A percentile compares a stretch with the other conserved stretches of the same genome.
phyloP scores from a whole-genome alignment of 192 early-diverging fungal species.

The Rhizoclosmatium sp. region DNA sequence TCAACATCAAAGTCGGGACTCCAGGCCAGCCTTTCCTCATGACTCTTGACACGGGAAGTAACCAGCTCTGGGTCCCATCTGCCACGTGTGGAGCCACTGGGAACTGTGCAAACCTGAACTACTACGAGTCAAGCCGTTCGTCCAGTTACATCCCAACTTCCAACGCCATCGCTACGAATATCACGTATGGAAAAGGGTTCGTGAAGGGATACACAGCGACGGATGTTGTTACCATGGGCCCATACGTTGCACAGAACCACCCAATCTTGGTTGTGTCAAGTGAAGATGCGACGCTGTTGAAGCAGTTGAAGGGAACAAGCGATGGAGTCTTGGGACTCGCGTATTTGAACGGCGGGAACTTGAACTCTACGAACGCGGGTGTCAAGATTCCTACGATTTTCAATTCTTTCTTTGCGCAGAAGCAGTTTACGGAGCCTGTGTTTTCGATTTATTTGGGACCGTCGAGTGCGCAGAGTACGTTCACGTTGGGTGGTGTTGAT shows the following conservation, averaged over 20 bases:
- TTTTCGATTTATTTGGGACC: not conserved
- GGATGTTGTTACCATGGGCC: not conserved
- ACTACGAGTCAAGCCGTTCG: not conserved
- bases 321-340: constrained; percentile 8
- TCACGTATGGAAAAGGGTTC: constrained; percentile 27
- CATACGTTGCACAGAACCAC: not conserved
- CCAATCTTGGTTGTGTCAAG: constrained; percentile 4
- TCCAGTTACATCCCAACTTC: not conserved
- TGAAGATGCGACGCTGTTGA: constrained; percentile 5
- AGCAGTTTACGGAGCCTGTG: constrained; percentile 1
- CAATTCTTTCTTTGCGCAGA: not conserved
- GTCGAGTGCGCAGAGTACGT: not conserved
- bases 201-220: not conserved
- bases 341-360: not conserved
- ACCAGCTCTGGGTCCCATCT: constrained; percentile 14
- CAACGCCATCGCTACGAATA: not conserved
- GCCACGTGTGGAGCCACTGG: not conserved
- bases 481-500: constrained; percentile 9
- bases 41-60: constrained; percentile 15
- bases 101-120: not conserved
- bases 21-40: not conserved
- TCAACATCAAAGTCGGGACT: constrained; percentile 10
- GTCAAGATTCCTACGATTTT: not conserved
- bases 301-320: not conserved
- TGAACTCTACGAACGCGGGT: not conserved